Evolutionary conservation across 1,139 yeast genomes (phyloP).

Genomic region (Arxiozyma bovina): DNA sequence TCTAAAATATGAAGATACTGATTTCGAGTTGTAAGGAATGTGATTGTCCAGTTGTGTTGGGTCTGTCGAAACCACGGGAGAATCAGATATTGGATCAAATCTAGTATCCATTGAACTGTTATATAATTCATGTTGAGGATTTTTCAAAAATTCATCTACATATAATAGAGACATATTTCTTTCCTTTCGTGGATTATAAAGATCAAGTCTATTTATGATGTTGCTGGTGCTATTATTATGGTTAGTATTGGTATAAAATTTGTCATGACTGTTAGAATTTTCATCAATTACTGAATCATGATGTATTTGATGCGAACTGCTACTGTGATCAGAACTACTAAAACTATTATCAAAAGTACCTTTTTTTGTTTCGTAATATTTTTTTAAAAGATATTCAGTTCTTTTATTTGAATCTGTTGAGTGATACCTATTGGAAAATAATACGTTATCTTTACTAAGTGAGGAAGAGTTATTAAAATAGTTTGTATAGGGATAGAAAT

Average conservation of each 20-base stretch:
- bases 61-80: background rate
- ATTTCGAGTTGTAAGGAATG: background rate
- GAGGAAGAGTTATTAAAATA: background rate
- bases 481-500: background rate
- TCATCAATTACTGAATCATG: background rate
- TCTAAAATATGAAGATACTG: conserved; percentile 2
- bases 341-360: background rate
- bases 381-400: conserved; percentile 1
- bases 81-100: background rate
- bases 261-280: background rate
- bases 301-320: background rate
- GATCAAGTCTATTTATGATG: background rate
- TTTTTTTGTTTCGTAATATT: conserved; percentile 2
- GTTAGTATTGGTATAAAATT: no score
- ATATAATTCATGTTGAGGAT: background rate
- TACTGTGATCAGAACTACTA: background rate
- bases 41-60: background rate
- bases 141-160: conserved; percentile 3
- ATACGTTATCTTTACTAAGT: background rate
- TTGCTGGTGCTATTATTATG: background rate
- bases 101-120: background rate
- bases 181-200: conserved; percentile 1
- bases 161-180: background rate
- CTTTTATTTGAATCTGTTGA: background rate
- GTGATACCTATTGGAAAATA: background rate